Conservation (phyloP, 1,139 yeast genomes). For the Meyerozyma elateridarum region DNA sequence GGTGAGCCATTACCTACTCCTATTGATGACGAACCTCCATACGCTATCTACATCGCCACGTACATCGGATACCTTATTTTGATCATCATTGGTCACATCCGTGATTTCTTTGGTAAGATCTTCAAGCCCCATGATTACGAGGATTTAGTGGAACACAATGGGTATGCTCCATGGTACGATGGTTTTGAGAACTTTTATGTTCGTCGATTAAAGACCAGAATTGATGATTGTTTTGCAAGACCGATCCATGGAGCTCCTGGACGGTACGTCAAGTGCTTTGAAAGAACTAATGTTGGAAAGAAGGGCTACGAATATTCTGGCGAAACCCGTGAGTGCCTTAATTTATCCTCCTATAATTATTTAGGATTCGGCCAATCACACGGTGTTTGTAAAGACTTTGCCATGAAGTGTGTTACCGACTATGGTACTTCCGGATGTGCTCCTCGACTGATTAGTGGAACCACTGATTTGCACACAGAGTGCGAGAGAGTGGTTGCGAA, state of each 20-base stretch:
- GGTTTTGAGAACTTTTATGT: conserved; percentile 92
- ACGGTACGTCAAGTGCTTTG: conserved; percentile 75
- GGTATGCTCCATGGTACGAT: conserved; percentile 94
- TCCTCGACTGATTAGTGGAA: conserved; percentile 70
- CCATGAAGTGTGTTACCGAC: conserved; percentile 55
- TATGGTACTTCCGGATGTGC: conserved; percentile 81
- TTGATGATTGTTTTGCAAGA: conserved; percentile 92
- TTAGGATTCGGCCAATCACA: conserved; percentile 95
- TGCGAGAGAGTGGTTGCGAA: conserved; percentile 78
- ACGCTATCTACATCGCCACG: conserved; percentile 71
- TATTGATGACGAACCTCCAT: conserved; percentile 81
- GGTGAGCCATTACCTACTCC: conserved; percentile 56
- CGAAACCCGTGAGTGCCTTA: conserved; percentile 68
- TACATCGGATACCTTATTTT: conserved; percentile 78
- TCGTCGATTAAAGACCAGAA: conserved; percentile 82
- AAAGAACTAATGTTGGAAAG: conserved; percentile 63
- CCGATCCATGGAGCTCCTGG: conserved; percentile 98
- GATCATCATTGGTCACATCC: conserved; percentile 82
- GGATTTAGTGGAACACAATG: conserved; percentile 73
- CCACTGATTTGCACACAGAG: conserved; percentile 66
- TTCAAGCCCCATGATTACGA: conserved; percentile 62
- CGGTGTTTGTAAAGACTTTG: conserved; percentile 84
- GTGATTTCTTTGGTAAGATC: conserved; percentile 79
- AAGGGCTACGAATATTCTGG: conserved; percentile 70
- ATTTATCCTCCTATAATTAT: conserved; percentile 87